Evolutionary conservation across 148 eudicot species (phyloP).

Genomic region (Salicornia ramosissima): DNA sequence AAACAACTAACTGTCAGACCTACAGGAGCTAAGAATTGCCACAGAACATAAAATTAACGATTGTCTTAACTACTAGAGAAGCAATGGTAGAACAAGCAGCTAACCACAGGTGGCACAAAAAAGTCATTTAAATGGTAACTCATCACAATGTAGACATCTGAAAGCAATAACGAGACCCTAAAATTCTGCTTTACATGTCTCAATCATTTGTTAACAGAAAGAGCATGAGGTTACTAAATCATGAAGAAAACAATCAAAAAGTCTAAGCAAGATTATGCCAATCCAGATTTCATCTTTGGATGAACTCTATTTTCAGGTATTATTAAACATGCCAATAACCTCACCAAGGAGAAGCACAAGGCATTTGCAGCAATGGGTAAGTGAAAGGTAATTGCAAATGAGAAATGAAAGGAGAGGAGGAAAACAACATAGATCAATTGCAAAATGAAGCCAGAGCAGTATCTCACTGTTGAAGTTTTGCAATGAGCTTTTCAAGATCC

Average conservation of each 20-base stretch:
- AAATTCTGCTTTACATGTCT: not conserved
- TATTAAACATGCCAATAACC: not conserved
- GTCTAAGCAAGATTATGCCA: not conserved
- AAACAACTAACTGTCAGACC: slow-evolving; percentile 4
- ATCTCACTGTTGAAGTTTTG: slow-evolving; percentile 88
- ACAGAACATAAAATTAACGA: slow-evolving; percentile 2
- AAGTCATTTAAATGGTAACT: not conserved
- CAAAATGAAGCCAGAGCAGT: slow-evolving; percentile 13
- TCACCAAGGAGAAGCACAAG: not conserved
- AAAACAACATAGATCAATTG: not conserved
- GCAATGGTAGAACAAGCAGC: not conserved
- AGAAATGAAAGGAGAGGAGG: not conserved
- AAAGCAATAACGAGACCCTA: not conserved
- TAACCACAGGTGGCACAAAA: not conserved
- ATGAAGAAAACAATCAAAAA: not conserved
- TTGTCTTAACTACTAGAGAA: slow-evolving; percentile 1
- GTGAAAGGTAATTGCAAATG: not conserved
- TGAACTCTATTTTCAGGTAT: not conserved
- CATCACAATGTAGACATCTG: not conserved
- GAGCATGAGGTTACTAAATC: slow-evolving; percentile 2
- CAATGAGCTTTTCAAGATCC: slow-evolving; percentile 89
- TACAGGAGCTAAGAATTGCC: not conserved
- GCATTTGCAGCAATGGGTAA: not conserved
- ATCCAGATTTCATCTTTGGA: not conserved
- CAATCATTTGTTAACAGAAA: not conserved